Evolutionary conservation across 2,329 filamentous ascomycete genomes (phyloP).

Genomic region (Dactylellina sp.): DNA sequence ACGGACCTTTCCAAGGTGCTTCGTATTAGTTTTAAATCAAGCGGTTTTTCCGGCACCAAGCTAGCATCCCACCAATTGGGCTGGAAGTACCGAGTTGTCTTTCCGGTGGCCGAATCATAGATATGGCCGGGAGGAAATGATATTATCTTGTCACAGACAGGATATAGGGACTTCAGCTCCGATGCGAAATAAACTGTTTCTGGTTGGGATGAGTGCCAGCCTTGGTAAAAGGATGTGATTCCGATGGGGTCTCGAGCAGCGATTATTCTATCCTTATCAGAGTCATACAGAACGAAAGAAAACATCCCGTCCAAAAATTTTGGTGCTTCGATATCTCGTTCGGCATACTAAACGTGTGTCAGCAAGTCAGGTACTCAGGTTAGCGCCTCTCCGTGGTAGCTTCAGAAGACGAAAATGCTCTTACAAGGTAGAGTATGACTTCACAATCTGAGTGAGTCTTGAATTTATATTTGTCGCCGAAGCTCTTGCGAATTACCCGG

Average conservation of each 20-base stretch:
- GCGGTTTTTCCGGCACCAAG: conserved; percentile 80
- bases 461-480: conserved; percentile 90
- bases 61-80: conserved; percentile 90
- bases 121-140: conserved; percentile 95
- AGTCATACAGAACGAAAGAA: conserved; percentile 98
- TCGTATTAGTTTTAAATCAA: conserved; percentile 85
- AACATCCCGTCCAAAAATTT: conserved; percentile 99
- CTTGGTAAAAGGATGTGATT: conserved; percentile 97
- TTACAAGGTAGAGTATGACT: conserved; percentile 95
- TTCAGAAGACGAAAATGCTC: conserved; percentile 61
- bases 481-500: conserved; percentile 86
- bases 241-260: conserved; percentile 97
- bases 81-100: conserved; percentile 87
- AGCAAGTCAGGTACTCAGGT: background rate
- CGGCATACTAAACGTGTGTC: conserved; percentile 76
- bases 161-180: conserved; percentile 91
- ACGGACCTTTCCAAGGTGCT: conserved; percentile 89
- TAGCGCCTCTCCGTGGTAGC: too few species aligned
- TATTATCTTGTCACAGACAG: conserved; percentile 94
- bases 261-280: conserved; percentile 88
- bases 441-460: conserved; percentile 99
- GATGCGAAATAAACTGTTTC: conserved; percentile 94
- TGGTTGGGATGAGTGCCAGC: conserved; percentile 84
- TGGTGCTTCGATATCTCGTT: conserved; percentile 90
- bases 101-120: conserved; percentile 91